These are phyloP conservation scores for Plectosphaerella plurivora DNA, from an alignment of 2,329 filamentous ascomycete genomes.

Conservation along the genomic window DNA sequence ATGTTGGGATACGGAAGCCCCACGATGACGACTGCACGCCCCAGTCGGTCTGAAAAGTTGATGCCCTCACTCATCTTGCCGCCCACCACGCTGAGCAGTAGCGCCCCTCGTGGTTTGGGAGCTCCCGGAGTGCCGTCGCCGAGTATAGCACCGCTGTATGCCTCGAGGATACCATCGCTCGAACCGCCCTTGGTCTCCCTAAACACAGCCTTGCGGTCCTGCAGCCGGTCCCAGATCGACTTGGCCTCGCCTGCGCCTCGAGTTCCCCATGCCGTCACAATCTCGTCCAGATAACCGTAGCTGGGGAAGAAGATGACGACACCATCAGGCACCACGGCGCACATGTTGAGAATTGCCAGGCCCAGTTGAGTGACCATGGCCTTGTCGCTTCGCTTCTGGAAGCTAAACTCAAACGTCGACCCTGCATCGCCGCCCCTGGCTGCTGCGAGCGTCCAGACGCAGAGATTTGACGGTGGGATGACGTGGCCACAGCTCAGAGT, in stretches of 20 bases:
- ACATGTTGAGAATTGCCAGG: slow-evolving; percentile 65
- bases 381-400: slow-evolving; percentile 66
- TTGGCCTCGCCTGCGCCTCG: slow-evolving; percentile 20
- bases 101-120: slow-evolving; percentile 52
- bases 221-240: slow-evolving; percentile 55
- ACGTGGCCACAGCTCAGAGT: slow-evolving; percentile 94
- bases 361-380: slow-evolving; percentile 73
- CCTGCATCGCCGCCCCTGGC: slow-evolving; percentile 28
- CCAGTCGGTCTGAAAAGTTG: slow-evolving; percentile 90
- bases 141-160: slow-evolving; percentile 68
- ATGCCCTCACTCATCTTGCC: slow-evolving; percentile 97
- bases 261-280: slow-evolving; percentile 58
- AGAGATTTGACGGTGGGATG: slow-evolving; percentile 76
- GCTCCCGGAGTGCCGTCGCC: slow-evolving; percentile 28
- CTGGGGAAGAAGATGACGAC: slow-evolving; percentile 95
- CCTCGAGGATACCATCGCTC: slow-evolving; percentile 66
- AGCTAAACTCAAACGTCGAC: slow-evolving; percentile 79
- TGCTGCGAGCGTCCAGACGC: slow-evolving; percentile 66
- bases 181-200: slow-evolving; percentile 49
- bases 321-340: slow-evolving; percentile 75
- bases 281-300: slow-evolving; percentile 81
- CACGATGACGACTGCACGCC: slow-evolving; percentile 85
- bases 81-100: slow-evolving; percentile 86
- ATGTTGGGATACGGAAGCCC: slow-evolving; percentile 92
- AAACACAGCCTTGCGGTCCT: slow-evolving; percentile 58